Evolutionary conservation across 2,329 filamentous ascomycete genomes (phyloP).

Genomic region (Hyphodiscus sp.): DNA sequence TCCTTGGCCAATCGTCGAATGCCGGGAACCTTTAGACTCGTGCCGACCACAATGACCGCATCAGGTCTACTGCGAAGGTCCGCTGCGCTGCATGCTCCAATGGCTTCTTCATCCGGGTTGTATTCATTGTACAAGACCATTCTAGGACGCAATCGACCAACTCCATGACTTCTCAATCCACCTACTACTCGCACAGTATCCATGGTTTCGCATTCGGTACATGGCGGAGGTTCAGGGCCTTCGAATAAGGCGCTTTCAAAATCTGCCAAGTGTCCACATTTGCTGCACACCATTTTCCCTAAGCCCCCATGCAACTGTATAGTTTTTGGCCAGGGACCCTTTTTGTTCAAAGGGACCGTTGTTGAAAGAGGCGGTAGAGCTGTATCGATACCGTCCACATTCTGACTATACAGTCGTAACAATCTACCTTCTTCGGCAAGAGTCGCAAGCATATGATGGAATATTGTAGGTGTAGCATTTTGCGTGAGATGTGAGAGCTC

Average conservation of each 20-base stretch:
- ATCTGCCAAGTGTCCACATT: constrained; percentile 70
- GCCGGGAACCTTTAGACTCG: constrained; percentile 90
- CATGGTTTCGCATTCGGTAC: constrained; percentile 63
- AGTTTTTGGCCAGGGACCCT: constrained; percentile 88
- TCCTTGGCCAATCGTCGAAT: constrained; percentile 85
- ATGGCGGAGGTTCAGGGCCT: constrained; percentile 76
- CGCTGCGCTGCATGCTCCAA: constrained; percentile 80
- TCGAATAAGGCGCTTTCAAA: constrained; percentile 78
- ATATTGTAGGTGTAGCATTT: constrained; percentile 72
- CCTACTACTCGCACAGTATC: constrained; percentile 72
- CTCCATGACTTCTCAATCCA: constrained; percentile 87
- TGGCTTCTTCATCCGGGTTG: constrained; percentile 94
- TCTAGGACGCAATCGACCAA: constrained; percentile 80
- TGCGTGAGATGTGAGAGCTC: constrained; percentile 75
- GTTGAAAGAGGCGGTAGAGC: constrained; percentile 74
- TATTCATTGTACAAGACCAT: constrained; percentile 98
- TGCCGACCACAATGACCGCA: constrained; percentile 90
- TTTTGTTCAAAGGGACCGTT: constrained; percentile 69
- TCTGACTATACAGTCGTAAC: constrained; percentile 89
- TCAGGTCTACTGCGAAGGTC: constrained; percentile 84
- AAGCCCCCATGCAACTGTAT: constrained; percentile 91
- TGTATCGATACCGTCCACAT: constrained; percentile 93
- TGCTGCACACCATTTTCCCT: constrained; percentile 94
- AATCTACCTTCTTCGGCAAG: constrained; percentile 81
- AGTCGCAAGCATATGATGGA: constrained; percentile 90